Conservation (phyloP, 1,284 basidiomycete species). For the Trichosporon ovoides region DNA sequence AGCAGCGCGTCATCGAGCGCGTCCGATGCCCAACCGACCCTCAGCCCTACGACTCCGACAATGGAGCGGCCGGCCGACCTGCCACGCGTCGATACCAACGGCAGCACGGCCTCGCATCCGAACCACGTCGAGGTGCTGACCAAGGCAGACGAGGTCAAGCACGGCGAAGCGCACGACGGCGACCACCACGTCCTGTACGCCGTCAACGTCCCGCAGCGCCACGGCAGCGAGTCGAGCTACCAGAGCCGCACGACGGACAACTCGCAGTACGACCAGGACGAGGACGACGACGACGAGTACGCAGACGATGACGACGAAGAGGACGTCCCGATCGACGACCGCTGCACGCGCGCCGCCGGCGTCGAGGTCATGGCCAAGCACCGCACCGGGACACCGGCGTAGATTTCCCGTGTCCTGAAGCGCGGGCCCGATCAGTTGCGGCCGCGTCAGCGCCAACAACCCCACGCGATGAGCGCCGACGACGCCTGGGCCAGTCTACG, state of each 20-base stretch:
- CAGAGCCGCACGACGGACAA: conserved; percentile 11
- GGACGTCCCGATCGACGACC: conserved; percentile 16
- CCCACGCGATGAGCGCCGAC: not conserved
- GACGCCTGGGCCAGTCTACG: not conserved
- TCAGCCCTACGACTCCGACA: conserved; percentile 11
- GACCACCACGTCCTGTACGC: conserved; percentile 17
- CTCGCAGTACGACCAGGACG: conserved; percentile 22
- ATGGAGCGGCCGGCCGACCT: conserved; percentile 13
- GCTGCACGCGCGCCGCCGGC: conserved; percentile 1
- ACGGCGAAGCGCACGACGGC: conserved; percentile 3
- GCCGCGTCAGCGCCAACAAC: not conserved
- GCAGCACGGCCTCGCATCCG: conserved; percentile 4
- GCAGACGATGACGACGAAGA: conserved; percentile 43
- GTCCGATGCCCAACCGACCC: not conserved
- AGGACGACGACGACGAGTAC: conserved; percentile 33
- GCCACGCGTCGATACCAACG: not conserved
- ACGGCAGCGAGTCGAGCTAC: conserved; percentile 6
- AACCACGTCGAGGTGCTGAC: not conserved
- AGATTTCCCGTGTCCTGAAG: not conserved
- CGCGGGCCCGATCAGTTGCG: not conserved
- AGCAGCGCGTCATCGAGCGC: conserved; percentile 6
- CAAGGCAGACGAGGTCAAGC: not conserved
- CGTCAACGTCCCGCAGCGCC: conserved; percentile 16
- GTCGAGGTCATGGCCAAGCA: conserved; percentile 4
- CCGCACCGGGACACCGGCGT: not conserved